These are phyloP conservation scores for Cladorrhinum sp. DNA, from an alignment of 2,329 filamentous ascomycete genomes.

Conservation along the genomic window DNA sequence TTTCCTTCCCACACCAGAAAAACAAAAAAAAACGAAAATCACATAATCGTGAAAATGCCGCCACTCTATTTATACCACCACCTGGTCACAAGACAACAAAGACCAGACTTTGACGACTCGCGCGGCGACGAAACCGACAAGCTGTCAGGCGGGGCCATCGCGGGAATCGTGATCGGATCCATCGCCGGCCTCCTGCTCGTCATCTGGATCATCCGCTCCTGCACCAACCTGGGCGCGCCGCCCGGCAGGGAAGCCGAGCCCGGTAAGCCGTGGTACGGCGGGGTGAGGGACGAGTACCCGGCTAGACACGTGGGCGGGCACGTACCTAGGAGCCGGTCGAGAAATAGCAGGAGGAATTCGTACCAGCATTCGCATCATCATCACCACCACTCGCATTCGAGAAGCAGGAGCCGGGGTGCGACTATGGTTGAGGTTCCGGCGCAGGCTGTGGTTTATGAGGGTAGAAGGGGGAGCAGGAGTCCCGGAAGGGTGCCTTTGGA, in stretches of 20 bases:
- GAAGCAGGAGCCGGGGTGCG: slow-evolving; percentile 8
- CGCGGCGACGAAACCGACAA: slow-evolving; percentile 21
- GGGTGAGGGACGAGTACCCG: slow-evolving; percentile 26
- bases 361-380: slow-evolving; percentile 8
- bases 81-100: not conserved
- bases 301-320: slow-evolving; percentile 2
- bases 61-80: not conserved
- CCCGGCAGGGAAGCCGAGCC: slow-evolving; percentile 26
- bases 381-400: not conserved
- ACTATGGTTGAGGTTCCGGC: slow-evolving; percentile 12
- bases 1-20: not conserved
- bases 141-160: slow-evolving; percentile 49
- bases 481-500: not conserved
- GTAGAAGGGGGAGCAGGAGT: slow-evolving; percentile 9
- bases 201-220: slow-evolving; percentile 47
- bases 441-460: slow-evolving; percentile 16
- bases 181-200: slow-evolving; percentile 45
- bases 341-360: not conserved
- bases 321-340: slow-evolving; percentile 6
- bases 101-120: slow-evolving; percentile 16
- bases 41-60: not conserved
- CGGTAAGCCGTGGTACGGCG: slow-evolving; percentile 33
- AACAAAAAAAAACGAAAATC: not conserved
- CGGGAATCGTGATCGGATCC: slow-evolving; percentile 50
- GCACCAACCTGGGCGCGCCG: slow-evolving; percentile 40